Conservation (phyloP, 2,329 filamentous ascomycete species). For the Lecanoromycetidae sp. region DNA sequence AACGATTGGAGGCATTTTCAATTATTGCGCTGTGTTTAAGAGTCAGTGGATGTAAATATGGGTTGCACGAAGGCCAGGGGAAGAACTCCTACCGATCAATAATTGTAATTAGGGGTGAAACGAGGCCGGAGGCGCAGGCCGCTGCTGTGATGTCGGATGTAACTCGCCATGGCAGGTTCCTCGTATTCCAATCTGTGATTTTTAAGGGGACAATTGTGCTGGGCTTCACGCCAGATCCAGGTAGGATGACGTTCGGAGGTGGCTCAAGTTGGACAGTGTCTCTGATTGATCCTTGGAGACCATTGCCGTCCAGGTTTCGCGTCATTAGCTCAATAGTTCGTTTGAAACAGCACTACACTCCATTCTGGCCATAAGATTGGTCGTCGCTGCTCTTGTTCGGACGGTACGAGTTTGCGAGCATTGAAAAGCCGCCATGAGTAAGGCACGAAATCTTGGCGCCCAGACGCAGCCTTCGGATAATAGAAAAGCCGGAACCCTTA, state of each 20-base stretch:
- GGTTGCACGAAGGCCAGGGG: not conserved
- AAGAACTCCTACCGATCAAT: slow-evolving; percentile 59
- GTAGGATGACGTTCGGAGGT: slow-evolving; percentile 5
- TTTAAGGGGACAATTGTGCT: not conserved
- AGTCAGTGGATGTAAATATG: not conserved
- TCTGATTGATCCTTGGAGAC: slow-evolving; percentile 3
- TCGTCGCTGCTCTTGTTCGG: not conserved
- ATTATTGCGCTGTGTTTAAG: slow-evolving; percentile 33
- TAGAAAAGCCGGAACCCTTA: no score
- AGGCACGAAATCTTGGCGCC: no score
- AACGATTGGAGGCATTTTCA: slow-evolving; percentile 34
- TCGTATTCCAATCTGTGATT: slow-evolving; percentile 55
- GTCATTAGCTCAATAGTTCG: slow-evolving; percentile 7
- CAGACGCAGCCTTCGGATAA: no score
- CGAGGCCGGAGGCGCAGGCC: slow-evolving; percentile 56
- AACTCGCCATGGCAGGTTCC: slow-evolving; percentile 54
- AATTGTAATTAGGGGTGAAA: slow-evolving; percentile 74
- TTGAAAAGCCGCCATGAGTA: no score
- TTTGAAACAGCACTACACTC: not conserved
- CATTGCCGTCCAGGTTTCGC: slow-evolving; percentile 7
- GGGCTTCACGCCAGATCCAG: slow-evolving; percentile 4
- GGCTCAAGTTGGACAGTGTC: slow-evolving; percentile 1
- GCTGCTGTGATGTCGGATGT: slow-evolving; percentile 59
- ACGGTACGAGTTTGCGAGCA: no score
- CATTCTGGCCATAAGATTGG: not conserved